Base-by-base conservation (phyloP, 2,329 filamentous ascomycete species). In the Paraphoma sp. region DNA sequence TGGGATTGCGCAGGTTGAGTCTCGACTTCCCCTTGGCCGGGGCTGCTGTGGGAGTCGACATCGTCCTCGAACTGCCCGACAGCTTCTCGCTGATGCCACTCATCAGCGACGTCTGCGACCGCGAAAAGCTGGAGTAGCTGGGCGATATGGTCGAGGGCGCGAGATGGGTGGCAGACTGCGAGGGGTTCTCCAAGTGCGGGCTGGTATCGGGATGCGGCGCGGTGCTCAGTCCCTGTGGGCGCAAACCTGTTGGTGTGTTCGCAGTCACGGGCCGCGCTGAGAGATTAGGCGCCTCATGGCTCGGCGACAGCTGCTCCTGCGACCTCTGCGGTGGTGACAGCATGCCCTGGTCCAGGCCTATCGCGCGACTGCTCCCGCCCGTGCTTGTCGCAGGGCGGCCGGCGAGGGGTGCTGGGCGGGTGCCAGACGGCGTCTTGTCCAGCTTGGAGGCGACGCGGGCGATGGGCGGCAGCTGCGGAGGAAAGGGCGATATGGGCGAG, bases 1-100 rank as follows among this genome's bases (percentile, higher is more conserved):
- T 86, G 9, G 86, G 86, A 63, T 88, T 88, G 41, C 86, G 74
- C 23, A 87, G 75, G 62, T 84, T 84, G 43, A 84, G 72, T 69
- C 81, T 81, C 42, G 82, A 81, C 67, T 83, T 85, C 30, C 77
- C 60, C 63, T 77, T 78, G 44, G 56, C 56, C 18, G 69, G 58
- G 3, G 67, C 62, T 10, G 57, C 42, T 9, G 65, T 65, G 6
- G 64, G 63, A 3, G 67, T 60, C 1, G 64, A 52, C 5, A 59
- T 45, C n/a, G 60, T 31, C 53, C 68, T 73, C 12, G 68, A 59
- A 18, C 53, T 61, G 58, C 62, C 62, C 3, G 65, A 61, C 46
- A 69, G 59, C 62, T 69, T 76, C 41, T 76, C 72, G 38, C 68
- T 68, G 28, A 71, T 60, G 17, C 74, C 70, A 48, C 64, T 69